Conservation (phyloP, 2,329 filamentous ascomycete genomes). For the Fusarium sublunatum region DNA sequence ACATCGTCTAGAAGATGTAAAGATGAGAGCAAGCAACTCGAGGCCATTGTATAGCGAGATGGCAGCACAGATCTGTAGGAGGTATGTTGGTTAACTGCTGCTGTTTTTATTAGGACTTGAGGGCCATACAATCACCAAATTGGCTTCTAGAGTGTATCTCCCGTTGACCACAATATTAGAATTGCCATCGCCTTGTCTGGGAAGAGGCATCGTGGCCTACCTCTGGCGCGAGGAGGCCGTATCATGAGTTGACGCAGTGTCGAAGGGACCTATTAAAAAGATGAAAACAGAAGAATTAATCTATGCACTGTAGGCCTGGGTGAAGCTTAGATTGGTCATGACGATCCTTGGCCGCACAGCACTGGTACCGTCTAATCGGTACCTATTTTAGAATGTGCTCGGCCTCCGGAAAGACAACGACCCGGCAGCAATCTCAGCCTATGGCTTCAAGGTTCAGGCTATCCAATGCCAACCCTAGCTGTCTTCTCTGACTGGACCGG, state of each 20-base stretch:
- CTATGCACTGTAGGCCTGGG: not conserved
- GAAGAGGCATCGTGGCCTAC: constrained; percentile 27
- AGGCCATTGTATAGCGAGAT: constrained; percentile 34
- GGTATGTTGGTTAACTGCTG: constrained; percentile 3
- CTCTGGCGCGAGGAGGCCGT: constrained; percentile 3
- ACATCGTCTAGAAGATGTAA: constrained; percentile 28
- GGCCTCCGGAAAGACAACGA: not conserved
- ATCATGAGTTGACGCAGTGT: constrained; percentile 16
- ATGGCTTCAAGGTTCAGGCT: constrained; percentile 22
- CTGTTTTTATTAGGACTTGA: not conserved
- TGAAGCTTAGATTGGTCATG: constrained; percentile 9
- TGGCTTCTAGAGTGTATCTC: constrained; percentile 27
- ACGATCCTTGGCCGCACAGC: constrained; percentile 12
- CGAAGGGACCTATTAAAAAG: not conserved
- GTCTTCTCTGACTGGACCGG: not conserved
- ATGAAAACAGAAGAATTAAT: constrained; percentile 4
- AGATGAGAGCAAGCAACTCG: constrained; percentile 33
- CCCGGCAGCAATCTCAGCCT: not conserved
- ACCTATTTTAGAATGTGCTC: not conserved
- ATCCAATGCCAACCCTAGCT: constrained; percentile 1
- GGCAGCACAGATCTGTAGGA: constrained; percentile 22
- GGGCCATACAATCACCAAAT: constrained; percentile 35
- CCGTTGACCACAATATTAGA: constrained; percentile 7
- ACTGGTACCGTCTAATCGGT: not conserved
- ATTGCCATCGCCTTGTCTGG: constrained; percentile 15